Evolutionary conservation across 2,329 filamentous ascomycete genomes (phyloP).

Genomic region (Chalaropsis thielavioides): DNA sequence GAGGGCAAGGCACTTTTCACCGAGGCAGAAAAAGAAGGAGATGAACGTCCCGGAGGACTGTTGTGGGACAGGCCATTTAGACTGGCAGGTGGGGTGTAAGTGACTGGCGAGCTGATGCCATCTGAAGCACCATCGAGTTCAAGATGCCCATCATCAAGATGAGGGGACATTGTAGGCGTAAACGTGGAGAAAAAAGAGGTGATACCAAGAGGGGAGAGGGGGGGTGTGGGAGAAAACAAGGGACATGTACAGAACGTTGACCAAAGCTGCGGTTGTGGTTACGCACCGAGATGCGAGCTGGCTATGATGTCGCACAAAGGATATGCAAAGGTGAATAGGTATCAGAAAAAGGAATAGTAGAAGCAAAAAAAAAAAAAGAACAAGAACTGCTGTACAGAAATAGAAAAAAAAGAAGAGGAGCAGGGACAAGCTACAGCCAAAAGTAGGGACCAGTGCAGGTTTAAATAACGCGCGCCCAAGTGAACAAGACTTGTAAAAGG

Average conservation of each 20-base stretch:
- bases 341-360: not conserved
- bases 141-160: constrained; percentile 17
- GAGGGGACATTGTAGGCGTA: constrained; percentile 18
- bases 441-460: constrained; percentile 7
- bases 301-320: not conserved
- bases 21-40: not conserved
- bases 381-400: not conserved
- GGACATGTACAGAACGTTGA: not conserved
- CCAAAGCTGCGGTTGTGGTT: not conserved
- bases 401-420: constrained; percentile 6
- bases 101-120: constrained; percentile 5
- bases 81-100: constrained; percentile 14
- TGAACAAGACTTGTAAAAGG: not conserved
- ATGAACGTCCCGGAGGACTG: not conserved
- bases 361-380: not conserved
- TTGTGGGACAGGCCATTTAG: not conserved
- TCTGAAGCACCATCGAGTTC: constrained; percentile 10
- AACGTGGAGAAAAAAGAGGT: not conserved
- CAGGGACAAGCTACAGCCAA: not conserved
- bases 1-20: constrained; percentile 30
- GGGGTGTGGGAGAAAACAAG: not conserved
- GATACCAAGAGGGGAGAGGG: not conserved
- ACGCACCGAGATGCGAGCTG: not conserved
- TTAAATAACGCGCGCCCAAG: constrained; percentile 3
- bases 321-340: not conserved